Percentiles rank a stretch among this genome's conserved stretches.
Evolutionary conservation across 176 grass and related monocot genomes (phyloP).

Genomic region (Ampelocalamus luodianensis): DNA sequence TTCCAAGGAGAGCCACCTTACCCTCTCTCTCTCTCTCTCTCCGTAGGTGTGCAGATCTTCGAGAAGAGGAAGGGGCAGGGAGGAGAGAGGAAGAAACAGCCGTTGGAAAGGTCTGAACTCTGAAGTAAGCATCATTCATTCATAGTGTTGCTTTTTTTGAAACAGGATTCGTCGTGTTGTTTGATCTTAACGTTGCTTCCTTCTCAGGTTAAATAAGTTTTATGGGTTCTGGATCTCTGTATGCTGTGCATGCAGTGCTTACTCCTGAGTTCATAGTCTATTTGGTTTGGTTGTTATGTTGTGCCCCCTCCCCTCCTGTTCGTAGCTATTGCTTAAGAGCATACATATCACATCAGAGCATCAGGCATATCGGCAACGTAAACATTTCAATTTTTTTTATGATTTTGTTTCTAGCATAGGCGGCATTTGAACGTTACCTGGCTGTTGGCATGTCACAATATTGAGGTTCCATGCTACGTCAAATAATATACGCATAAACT

Average conservation of each 20-base stretch:
- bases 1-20: conserved; percentile 22
- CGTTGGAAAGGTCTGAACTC: not conserved
- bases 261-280: not conserved
- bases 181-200: not conserved
- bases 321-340: not conserved
- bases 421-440: conserved; percentile 19
- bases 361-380: not conserved
- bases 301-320: too few relatives aligned
- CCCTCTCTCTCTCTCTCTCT: not conserved
- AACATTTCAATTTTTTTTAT: conserved; percentile 4
- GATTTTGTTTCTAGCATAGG: conserved; percentile 4
- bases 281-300: not conserved
- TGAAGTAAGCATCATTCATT: conserved; percentile 22
- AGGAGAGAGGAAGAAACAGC: conserved; percentile 3
- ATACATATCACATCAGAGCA: not conserved
- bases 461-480: not conserved
- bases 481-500: not conserved
- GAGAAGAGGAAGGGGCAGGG: conserved; percentile 16
- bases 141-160: not conserved
- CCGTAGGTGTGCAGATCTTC: not conserved
- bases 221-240: not conserved
- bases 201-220: conserved; percentile 13
- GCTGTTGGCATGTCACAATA: not conserved
- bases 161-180: conserved; percentile 11
- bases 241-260: not conserved